phyloP scores from a whole-genome alignment of 1,139 yeast species.

The Kazachstania sp. region DNA sequence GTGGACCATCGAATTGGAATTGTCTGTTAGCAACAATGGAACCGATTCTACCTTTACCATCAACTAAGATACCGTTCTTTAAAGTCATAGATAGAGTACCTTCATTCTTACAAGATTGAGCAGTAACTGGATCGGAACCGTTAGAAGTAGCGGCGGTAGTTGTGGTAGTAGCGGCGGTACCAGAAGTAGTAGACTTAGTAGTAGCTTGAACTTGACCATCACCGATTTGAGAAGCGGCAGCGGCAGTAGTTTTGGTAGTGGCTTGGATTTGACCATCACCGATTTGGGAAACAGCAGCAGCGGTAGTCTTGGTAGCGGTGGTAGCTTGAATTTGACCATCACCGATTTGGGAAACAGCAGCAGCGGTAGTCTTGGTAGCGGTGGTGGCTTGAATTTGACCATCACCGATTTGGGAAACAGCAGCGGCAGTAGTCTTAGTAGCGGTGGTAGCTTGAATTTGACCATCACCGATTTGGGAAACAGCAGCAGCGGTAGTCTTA shows the following conservation, averaged over 20 bases:
- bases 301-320: conserved; percentile 26
- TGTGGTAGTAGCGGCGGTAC: conserved; percentile 8
- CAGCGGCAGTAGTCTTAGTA: conserved; percentile 31
- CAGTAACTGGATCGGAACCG: conserved; percentile 34
- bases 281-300: conserved; percentile 38
- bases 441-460: conserved; percentile 12
- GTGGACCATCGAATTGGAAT: conserved; percentile 68
- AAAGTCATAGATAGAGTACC: conserved; percentile 50
- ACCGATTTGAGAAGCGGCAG: conserved; percentile 41
- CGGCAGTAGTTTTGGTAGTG: conserved; percentile 26
- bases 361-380: conserved; percentile 20
- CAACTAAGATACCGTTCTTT: conserved; percentile 46
- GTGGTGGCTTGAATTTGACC: conserved; percentile 57
- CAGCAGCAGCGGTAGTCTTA: conserved; percentile 9
- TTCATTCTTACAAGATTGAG: conserved; percentile 41
- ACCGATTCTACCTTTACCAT: conserved; percentile 63
- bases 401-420: conserved; percentile 47
- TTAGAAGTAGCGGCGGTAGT: conserved; percentile 19
- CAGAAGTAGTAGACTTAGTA: conserved; percentile 10
- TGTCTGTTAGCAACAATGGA: conserved; percentile 80
- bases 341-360: conserved; percentile 35
- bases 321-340: conserved; percentile 44
- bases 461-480: conserved; percentile 10
- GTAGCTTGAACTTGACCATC: conserved; percentile 44
- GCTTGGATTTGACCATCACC: conserved; percentile 52